Conservation (phyloP, 2,329 filamentous ascomycete genomes). For the Hirsutella minnesotensis region DNA sequence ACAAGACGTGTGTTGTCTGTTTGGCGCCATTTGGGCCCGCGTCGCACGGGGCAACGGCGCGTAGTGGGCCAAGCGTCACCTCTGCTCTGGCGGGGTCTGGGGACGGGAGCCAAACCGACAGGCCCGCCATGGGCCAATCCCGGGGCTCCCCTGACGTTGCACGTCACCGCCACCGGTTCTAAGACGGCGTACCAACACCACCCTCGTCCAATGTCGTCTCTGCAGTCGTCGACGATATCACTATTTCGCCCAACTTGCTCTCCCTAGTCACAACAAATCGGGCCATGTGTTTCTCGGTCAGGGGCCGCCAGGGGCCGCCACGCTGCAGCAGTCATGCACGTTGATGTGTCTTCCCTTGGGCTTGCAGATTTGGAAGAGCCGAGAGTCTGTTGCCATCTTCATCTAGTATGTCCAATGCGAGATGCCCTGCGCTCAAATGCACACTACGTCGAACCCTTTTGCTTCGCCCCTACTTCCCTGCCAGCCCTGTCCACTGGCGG, state of each 20-base stretch:
- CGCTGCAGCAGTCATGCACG: too few relatives aligned
- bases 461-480: background rate
- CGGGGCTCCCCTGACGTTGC: background rate
- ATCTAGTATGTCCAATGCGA: too few relatives aligned
- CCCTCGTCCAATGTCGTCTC: too few relatives aligned
- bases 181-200: too few relatives aligned
- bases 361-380: too few relatives aligned
- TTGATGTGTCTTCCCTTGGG: too few relatives aligned
- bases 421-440: background rate
- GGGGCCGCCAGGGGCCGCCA: too few relatives aligned
- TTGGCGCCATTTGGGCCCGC: slow-evolving; percentile 1
- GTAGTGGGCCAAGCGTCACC: background rate
- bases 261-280: too few relatives aligned
- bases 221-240: too few relatives aligned
- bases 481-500: background rate
- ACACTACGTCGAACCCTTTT: background rate
- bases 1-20: slow-evolving; percentile 2
- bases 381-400: too few relatives aligned
- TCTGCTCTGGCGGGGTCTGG: background rate
- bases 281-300: too few relatives aligned
- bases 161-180: background rate
- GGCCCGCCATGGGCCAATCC: background rate
- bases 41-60: slow-evolving; percentile 9
- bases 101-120: background rate
- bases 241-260: too few relatives aligned